These are phyloP conservation scores for Licmophora abbreviata DNA, from an alignment of 108 stramenopile species.

Conservation along the genomic window DNA sequence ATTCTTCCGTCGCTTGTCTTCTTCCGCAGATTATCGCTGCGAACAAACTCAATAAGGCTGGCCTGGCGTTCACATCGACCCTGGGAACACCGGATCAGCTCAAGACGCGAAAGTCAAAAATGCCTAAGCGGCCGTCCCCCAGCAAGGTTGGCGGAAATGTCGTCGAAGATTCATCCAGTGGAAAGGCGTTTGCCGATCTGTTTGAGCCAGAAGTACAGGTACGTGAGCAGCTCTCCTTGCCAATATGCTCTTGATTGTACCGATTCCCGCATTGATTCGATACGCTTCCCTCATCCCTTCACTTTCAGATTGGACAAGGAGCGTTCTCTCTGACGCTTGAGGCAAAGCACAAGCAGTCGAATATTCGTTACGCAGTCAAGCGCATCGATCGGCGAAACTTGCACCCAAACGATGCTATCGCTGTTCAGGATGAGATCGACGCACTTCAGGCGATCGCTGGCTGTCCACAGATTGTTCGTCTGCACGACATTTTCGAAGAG, in stretches of 20 bases:
- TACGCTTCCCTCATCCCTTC: neutral
- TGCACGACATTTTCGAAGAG: slow-evolving; percentile 69
- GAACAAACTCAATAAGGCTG: slow-evolving; percentile 32
- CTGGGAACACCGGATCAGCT: slow-evolving; percentile 4
- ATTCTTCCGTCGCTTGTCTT: neutral
- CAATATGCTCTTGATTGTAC: neutral
- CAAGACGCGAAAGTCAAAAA: too few relatives aligned
- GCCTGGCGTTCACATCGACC: slow-evolving; percentile 12
- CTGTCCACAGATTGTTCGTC: slow-evolving; percentile 56
- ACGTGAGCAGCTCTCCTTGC: neutral
- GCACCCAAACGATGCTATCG: slow-evolving; percentile 44
- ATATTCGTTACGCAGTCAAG: slow-evolving; percentile 48
- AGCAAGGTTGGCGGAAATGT: slow-evolving; percentile 2
- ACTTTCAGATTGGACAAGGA: slow-evolving; percentile 47
- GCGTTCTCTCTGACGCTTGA: slow-evolving; percentile 60
- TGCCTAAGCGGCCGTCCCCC: neutral
- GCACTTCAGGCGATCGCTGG: slow-evolving; percentile 42
- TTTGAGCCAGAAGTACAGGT: slow-evolving; percentile 23
- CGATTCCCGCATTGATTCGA: neutral
- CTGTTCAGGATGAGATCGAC: slow-evolving; percentile 58
- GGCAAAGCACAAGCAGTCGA: slow-evolving; percentile 36
- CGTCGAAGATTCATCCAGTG: slow-evolving; percentile 1
- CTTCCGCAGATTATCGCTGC: slow-evolving; percentile 16
- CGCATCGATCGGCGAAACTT: slow-evolving; percentile 47
- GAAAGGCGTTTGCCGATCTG: slow-evolving; percentile 13